Evolutionary conservation across 1,284 basidiomycete genomes (phyloP).

Genomic region (Vanrija pseudolonga): DNA sequence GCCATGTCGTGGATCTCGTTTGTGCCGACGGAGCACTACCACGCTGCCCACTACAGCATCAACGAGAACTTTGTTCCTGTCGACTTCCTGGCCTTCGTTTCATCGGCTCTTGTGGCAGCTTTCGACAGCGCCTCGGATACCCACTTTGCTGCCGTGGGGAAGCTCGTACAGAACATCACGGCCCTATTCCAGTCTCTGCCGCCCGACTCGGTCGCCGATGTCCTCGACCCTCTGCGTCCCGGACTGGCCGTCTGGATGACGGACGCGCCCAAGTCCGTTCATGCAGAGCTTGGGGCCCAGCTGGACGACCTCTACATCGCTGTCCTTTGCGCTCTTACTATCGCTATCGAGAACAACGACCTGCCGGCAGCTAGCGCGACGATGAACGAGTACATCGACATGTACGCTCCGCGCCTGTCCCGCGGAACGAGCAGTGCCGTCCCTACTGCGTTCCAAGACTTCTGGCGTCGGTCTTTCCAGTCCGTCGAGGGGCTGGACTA

Average conservation of each 20-base stretch:
- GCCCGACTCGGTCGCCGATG: constrained; percentile 13
- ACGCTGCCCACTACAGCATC: constrained; percentile 30
- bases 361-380: constrained; percentile 20
- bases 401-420: constrained; percentile 37
- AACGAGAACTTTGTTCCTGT: constrained; percentile 36
- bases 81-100: constrained; percentile 37
- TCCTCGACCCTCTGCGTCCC: constrained; percentile 11
- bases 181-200: constrained; percentile 14
- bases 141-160: background rate
- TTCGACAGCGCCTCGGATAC: constrained; percentile 12
- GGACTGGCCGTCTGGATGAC: constrained; percentile 28
- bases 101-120: constrained; percentile 21
- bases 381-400: constrained; percentile 29
- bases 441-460: constrained; percentile 29
- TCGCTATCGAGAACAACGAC: constrained; percentile 20
- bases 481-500: constrained; percentile 19
- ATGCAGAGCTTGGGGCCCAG: constrained; percentile 8
- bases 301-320: constrained; percentile 38
- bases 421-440: constrained; percentile 21
- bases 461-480: constrained; percentile 37
- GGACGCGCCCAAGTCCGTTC: constrained; percentile 15
- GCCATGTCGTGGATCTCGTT: constrained; percentile 29
- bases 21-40: constrained; percentile 19
- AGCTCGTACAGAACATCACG: constrained; percentile 20
- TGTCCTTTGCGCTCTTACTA: constrained; percentile 21